These are phyloP conservation scores for Neurospora sp. DNA, from an alignment of 495 filamentous ascomycete genomes.

Conservation along the genomic window DNA sequence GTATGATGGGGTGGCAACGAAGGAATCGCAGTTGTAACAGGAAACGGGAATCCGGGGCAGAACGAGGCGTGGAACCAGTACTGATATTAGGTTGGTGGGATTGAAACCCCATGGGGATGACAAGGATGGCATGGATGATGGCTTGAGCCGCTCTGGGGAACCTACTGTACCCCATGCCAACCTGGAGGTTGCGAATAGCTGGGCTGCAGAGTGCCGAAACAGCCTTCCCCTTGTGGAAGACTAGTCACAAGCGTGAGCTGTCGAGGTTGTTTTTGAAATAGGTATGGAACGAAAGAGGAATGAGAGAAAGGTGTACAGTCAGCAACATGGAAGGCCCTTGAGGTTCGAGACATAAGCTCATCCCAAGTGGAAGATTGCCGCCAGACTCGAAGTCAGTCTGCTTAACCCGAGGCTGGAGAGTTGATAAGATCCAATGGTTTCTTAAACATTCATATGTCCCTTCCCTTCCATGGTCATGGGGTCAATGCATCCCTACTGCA, in stretches of 20 bases:
- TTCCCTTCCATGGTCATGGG: background rate
- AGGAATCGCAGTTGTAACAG: background rate
- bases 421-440: background rate
- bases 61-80: background rate
- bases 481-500: background rate
- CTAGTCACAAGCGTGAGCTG: background rate
- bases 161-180: background rate
- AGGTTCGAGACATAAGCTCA: background rate
- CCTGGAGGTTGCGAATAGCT: background rate
- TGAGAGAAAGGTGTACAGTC: background rate
- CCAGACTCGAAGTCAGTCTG: background rate
- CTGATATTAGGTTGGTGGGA: background rate
- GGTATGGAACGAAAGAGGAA: background rate
- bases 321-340: background rate
- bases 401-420: background rate
- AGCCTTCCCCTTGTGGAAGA: background rate
- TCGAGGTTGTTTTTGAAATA: background rate
- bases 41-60: background rate
- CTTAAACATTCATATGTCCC: no score
- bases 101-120: background rate
- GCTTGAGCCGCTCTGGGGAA: background rate
- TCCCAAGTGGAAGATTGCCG: background rate
- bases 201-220: background rate
- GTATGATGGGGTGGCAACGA: background rate
- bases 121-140: background rate